phyloP scores from a whole-genome alignment of 2,329 filamentous ascomycete species.

The Nemania bipapillata region DNA sequence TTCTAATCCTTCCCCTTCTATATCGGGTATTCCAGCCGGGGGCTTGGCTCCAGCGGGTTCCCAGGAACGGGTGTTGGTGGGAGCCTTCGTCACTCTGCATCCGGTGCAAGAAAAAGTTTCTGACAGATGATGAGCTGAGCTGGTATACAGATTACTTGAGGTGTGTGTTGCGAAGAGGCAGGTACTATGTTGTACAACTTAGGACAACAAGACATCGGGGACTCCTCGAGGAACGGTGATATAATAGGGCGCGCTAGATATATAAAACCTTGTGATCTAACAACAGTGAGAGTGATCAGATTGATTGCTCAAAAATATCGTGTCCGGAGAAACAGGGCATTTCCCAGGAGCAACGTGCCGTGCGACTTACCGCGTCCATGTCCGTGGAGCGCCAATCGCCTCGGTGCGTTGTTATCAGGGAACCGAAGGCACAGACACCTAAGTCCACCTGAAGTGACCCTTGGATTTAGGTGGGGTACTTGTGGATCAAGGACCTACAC shows the following conservation, averaged over 20 bases:
- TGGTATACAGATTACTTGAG: too few species aligned
- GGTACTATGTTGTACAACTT: constrained; percentile 18
- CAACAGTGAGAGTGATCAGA: not conserved
- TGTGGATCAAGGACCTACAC: not conserved
- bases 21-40: constrained; percentile 28
- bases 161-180: constrained; percentile 8
- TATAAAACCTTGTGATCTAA: not conserved
- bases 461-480: too few species aligned
- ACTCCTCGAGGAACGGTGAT: constrained; percentile 14
- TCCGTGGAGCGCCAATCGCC: constrained; percentile 17
- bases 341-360: constrained; percentile 19
- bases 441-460: too few species aligned
- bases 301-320: not conserved
- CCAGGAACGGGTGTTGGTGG: constrained; percentile 13
- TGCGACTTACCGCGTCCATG: constrained; percentile 26
- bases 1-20: constrained; percentile 21
- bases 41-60: constrained; percentile 18
- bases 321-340: not conserved
- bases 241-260: not conserved
- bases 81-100: constrained; percentile 39
- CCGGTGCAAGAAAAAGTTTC: constrained; percentile 8
- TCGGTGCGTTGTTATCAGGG: not conserved
- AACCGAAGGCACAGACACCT: too few species aligned
- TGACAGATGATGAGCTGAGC: constrained; percentile 3
- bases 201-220: constrained; percentile 18